Evolutionary conservation across 805 yeast species (phyloP), one percentile per base, ranked within the genome.

Genomic region (Myxozyma geophila): DNA sequence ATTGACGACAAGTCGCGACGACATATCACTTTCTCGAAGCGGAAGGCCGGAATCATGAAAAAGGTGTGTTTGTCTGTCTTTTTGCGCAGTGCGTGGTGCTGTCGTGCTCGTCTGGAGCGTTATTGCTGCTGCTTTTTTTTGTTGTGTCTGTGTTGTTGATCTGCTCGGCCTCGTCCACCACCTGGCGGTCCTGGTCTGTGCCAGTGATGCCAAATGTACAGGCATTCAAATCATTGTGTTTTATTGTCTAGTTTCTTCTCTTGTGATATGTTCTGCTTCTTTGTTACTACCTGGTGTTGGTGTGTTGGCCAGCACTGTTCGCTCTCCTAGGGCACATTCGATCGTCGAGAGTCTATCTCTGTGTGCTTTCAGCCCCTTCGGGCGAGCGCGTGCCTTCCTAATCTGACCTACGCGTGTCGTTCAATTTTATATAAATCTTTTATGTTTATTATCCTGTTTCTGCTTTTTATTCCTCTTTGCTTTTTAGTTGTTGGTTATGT

Each of bases 21-120:
- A 74, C 99, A 95, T 79, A 96, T 95, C 72, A 95, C 99, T 37
- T 95, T 95, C 74, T 91, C 98, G 59, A 95, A 95, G 80, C 89
- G 99, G 79, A 93, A 93, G 79, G 98, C 97, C 52, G 99, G 99
- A 71, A 93, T 95, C 74, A 95, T 95, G 99, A 95, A 95, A 80
- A 95, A 95, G 67, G 70, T 67, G 19, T 23, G 58, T 50, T 15
- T 23, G 19, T 36, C 15, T 58, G 23, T n/a, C 39, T n/a, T 49
- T 35, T 21, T 46, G n/a, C 6, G n/a, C 10, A n/a, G 21, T 13
- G 47, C 36, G n/a, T 55, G 35, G 40, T 54, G 35, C 41, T 13
- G n/a, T 54, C 41, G 28, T 39, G n/a, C 46, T 12, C 10, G 41
- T 36, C 39, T 46, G 19, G 47, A n/a, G 6, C 9, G 33, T 44